Percentiles rank a stretch among this genome's conserved stretches.
Conservation (phyloP, 805 yeast genomes). For the Myxozyma vanderwaltii region DNA sequence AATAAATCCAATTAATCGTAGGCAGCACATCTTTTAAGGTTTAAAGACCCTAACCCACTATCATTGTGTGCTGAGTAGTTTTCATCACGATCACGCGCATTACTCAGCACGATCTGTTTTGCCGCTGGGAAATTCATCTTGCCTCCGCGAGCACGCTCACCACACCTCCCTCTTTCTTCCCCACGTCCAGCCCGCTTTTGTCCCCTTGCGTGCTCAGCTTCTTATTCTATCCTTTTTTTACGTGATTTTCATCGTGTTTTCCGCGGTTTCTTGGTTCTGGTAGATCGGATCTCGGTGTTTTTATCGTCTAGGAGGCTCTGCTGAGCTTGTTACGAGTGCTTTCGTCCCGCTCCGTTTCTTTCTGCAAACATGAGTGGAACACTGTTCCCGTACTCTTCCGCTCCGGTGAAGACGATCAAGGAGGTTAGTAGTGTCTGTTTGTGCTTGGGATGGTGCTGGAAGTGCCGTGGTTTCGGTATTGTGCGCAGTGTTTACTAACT, state of each 20-base stretch:
- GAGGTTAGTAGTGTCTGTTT: conserved; percentile 60
- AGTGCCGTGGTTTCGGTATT: not conserved
- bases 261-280: not conserved
- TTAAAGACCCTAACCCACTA: conserved; percentile 12
- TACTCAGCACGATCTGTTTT: conserved; percentile 1
- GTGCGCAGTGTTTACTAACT: not conserved
- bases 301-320: not conserved
- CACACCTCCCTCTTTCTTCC: conserved; percentile 1
- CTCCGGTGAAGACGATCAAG: conserved; percentile 94
- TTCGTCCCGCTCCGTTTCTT: conserved; percentile 1
- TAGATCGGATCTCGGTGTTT: not conserved
- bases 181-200: conserved; percentile 2
- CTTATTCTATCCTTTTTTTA: not conserved
- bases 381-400: conserved; percentile 89
- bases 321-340: conserved; percentile 9
- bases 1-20: too few relatives aligned
- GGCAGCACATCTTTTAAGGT: too few relatives aligned
- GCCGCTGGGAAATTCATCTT: conserved; percentile 4
- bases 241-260: not conserved
- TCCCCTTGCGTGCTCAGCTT: not conserved
- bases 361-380: conserved; percentile 30
- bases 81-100: not conserved
- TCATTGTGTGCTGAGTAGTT: not conserved
- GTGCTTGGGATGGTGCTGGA: not conserved
- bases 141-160: not conserved